Base-by-base conservation (phyloP, 1,139 yeast species). In the Yamadazyma jaroonii region DNA sequence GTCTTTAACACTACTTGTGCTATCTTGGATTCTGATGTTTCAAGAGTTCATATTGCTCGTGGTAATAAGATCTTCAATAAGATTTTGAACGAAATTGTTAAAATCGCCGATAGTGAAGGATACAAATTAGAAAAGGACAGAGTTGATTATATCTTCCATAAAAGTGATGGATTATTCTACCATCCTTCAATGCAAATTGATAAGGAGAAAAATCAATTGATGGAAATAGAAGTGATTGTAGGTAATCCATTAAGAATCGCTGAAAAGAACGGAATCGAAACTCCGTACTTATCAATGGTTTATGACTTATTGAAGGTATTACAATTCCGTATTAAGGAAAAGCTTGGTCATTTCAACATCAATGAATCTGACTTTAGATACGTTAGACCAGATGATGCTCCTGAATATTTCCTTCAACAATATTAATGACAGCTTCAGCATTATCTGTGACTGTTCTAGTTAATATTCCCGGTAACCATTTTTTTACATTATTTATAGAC, bases 131-230 rank as follows among this genome's bases (percentile, higher is more conserved):
- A 75, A 9, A 68, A 61, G 26, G 64, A 59, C 4, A 58, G 64
- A 31, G 68, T 72, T 40, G 72, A 77, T 14, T 57, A 52, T 41
- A 77, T 78, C 71, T 58, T 78, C 37, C 74, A 73, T 49, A 67
- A 77, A 30, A 84, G 83, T 42, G 84, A 79, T 48, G 86, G 85
- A 3, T 60, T 70, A 24, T 80, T 77, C 62, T 83, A 81, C 54
- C 62, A 73, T 28, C 92, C 92, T 1, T 81, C 89, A 13, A 84
- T 83, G 89, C 72, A 79, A 47, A 79, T 84, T 10, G 95, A 84
- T 56, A 67, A 74, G 23, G 72, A 84, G 41, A 82, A 83, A 57
- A 79, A 79, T 14, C 84, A 83, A 50, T 79, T 81, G 41, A 72
- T 84, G 52, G 95, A 86, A 57, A 61, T 81, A 37, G 89, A 84